Base-by-base conservation (phyloP, 441 rosid species). In the Erodium texanum region DNA sequence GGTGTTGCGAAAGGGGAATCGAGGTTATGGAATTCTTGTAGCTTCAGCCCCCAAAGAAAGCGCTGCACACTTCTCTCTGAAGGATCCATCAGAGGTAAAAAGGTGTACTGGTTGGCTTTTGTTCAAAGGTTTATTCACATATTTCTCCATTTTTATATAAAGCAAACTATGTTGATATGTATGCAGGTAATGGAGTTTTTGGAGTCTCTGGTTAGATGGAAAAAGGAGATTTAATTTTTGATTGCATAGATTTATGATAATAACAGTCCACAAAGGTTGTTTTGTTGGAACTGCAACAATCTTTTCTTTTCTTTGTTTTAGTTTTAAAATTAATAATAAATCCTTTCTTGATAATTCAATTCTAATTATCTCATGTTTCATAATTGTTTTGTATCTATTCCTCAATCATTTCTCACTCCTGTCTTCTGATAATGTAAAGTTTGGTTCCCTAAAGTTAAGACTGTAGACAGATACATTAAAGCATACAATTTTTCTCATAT, bases 141-240 rank as follows among this genome's bases (percentile, higher is more conserved):
- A 27, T 27, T 14, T 1, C 7, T 34, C 19, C 18, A 12, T 2
- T 6, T 14, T 50, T 48, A n/a, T 16, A 18, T 52, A 9, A 41
- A 18, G 2, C 20, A 27, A 3, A 7, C 5, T 18, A 38, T 18
- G 36, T 16, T 54, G 8, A 5, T 34, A 34, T 34, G 18, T 41
- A n/a, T 68, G 70, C 77, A 89, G 95, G 98, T 93, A 7, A 84
- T 82, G 92, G 84, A 82, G 54, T 93, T 93, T 78, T 76, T 93
- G 63, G 73, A 82, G 58, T 79, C 86, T 52, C 77, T 93, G 81
- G 89, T 84, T 71, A 77, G 80, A 70, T 87, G 95, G 95, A 85
- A 86, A 79, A 54, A 18, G 23, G 4, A 43, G 50, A 43, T 43
- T 43, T 43, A 43, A 43, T 43, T 43, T 43, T 43, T 43, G 50